Percentiles rank a stretch among this genome's conserved stretches.
Evolutionary conservation across 768 basidiomycete species (phyloP).

Genomic region (Mrakia blollopis): DNA sequence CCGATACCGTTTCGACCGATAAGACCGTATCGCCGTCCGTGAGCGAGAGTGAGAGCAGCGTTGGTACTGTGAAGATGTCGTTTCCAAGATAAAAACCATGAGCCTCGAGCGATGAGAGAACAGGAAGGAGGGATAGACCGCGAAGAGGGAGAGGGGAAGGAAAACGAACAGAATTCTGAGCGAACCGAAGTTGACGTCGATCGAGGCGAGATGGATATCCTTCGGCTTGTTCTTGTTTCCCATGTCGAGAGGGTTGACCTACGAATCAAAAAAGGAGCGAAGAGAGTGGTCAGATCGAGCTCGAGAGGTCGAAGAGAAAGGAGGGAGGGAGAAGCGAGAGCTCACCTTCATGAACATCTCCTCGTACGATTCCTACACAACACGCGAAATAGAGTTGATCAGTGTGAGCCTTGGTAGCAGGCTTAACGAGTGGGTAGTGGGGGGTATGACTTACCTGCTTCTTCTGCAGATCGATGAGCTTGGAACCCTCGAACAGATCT

Average conservation of each 20-base stretch:
- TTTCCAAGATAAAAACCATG: too few species aligned
- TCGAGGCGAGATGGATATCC: slow-evolving; percentile 87
- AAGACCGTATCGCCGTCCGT: slow-evolving; percentile 83
- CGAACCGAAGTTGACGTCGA: slow-evolving; percentile 94
- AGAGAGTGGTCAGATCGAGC: not conserved
- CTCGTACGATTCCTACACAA: slow-evolving; percentile 84
- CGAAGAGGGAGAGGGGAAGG: not conserved
- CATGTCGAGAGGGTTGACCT: slow-evolving; percentile 86
- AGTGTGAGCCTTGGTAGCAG: not conserved
- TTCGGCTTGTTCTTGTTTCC: slow-evolving; percentile 89
- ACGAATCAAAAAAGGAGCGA: not conserved
- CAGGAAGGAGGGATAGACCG: slow-evolving; percentile 39
- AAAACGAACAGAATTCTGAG: slow-evolving; percentile 73
- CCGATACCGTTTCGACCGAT: slow-evolving; percentile 93
- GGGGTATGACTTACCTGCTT: slow-evolving; percentile 61
- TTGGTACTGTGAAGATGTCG: slow-evolving; percentile 65
- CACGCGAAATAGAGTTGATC: slow-evolving; percentile 11
- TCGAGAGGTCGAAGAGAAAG: not conserved
- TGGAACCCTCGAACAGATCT: slow-evolving; percentile 93
- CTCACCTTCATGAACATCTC: slow-evolving; percentile 95
- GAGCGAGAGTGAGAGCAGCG: slow-evolving; percentile 77
- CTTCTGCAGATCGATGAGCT: slow-evolving; percentile 82
- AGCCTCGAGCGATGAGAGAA: slow-evolving; percentile 16
- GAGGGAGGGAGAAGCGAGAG: not conserved
- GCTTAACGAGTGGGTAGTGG: not conserved